Conservation (phyloP, 345 rosid species). For the Rhodomyrtus tomentosa region DNA sequence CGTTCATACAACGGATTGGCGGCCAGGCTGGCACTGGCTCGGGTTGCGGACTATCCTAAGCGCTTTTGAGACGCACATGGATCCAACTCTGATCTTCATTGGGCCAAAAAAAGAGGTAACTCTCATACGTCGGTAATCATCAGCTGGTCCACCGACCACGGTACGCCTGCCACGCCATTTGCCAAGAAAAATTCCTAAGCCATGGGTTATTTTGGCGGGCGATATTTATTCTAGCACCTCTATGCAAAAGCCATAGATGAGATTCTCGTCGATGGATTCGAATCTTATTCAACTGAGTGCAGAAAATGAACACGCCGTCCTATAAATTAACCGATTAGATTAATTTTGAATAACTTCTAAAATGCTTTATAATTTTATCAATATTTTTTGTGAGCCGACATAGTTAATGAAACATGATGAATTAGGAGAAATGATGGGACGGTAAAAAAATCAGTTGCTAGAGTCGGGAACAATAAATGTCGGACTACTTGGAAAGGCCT, state of each 20-base stretch:
- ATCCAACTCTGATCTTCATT: neutral
- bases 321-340: too few relatives aligned
- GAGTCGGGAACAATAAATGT: too few relatives aligned
- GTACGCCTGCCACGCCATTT: neutral
- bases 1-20: neutral
- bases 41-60: neutral
- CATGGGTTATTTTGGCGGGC: neutral
- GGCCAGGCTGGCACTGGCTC: neutral
- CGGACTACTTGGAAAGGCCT: too few relatives aligned
- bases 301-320: neutral
- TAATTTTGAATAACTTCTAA: too few relatives aligned
- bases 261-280: neutral
- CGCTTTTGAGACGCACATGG: neutral
- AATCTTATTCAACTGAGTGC: neutral
- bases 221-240: neutral
- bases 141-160: neutral
- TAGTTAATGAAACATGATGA: too few relatives aligned
- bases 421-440: too few relatives aligned
- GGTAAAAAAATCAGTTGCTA: too few relatives aligned
- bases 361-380: too few relatives aligned
- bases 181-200: neutral
- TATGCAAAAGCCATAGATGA: neutral
- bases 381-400: too few relatives aligned
- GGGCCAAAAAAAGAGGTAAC: neutral
- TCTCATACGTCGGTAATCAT: neutral